A percentile compares a stretch with the other conserved stretches of the same genome.
Evolutionary conservation across 495 filamentous ascomycete species (phyloP).

Genomic region (Daldinia bambusicola): DNA sequence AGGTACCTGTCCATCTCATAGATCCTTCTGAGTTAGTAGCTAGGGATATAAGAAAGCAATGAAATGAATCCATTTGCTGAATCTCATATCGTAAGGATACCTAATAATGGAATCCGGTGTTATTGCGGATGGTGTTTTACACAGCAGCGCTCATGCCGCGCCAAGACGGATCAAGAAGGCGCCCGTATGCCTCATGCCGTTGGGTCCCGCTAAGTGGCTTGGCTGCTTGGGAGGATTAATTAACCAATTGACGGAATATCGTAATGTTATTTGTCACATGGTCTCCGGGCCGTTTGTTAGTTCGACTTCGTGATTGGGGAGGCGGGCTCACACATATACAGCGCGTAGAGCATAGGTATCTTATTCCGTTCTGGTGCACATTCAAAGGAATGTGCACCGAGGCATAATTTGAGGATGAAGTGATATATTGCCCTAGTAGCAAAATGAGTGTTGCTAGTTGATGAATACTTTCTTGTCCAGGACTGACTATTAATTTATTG

Average conservation of each 20-base stretch:
- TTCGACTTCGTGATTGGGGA: constrained; percentile 11
- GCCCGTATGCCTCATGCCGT: background rate
- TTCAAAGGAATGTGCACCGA: background rate
- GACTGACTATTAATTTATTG: constrained; percentile 20
- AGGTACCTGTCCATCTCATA: no score
- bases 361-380: background rate
- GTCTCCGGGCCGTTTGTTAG: background rate
- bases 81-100: background rate
- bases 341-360: background rate
- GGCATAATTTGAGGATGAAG: background rate
- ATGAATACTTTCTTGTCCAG: constrained; percentile 40
- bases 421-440: background rate
- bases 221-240: no score
- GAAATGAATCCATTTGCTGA: background rate
- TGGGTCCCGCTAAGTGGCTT: background rate
- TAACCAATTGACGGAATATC: background rate
- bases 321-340: background rate
- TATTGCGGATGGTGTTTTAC: background rate
- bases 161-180: constrained; percentile 10
- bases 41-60: background rate
- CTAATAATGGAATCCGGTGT: background rate
- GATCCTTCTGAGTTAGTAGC: background rate
- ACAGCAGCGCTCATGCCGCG: background rate
- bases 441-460: background rate
- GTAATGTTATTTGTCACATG: constrained; percentile 7